These are phyloP conservation scores for Trapa bicornis DNA, from an alignment of 345 rosid genomes.

Conservation along the genomic window DNA sequence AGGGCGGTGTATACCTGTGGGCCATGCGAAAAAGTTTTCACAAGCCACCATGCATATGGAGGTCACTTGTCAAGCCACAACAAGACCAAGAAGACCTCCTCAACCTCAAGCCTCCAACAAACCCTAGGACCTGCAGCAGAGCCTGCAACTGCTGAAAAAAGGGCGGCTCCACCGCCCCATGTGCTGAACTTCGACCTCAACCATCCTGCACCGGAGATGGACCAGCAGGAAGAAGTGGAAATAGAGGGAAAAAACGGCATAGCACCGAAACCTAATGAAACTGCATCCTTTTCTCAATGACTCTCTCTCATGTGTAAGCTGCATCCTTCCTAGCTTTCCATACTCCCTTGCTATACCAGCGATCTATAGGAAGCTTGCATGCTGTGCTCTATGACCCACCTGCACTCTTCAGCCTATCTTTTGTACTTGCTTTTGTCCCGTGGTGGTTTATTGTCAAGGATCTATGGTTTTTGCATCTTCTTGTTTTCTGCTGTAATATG, in stretches of 20 bases:
- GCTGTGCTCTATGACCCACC: too few relatives aligned
- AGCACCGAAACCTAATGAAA: background rate
- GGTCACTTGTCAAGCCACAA: slow-evolving; percentile 48
- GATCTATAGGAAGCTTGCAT: too few relatives aligned
- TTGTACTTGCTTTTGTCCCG: too few relatives aligned
- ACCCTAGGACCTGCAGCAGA: background rate
- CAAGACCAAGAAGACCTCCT: slow-evolving; percentile 15
- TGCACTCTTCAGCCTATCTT: too few relatives aligned
- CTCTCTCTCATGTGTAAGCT: too few relatives aligned
- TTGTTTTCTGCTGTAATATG: too few relatives aligned
- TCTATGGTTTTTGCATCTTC: too few relatives aligned
- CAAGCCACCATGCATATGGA: slow-evolving; percentile 39
- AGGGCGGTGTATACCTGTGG: slow-evolving; percentile 21
- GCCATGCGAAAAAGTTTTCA: slow-evolving; percentile 32
- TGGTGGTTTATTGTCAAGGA: too few relatives aligned
- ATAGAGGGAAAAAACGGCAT: background rate
- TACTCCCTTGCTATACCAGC: too few relatives aligned
- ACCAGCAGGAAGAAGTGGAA: background rate
- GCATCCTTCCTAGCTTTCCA: too few relatives aligned
- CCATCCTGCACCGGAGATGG: slow-evolving; percentile 4
- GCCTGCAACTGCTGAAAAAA: background rate
- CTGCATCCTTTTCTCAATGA: too few relatives aligned
- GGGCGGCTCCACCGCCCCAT: background rate
- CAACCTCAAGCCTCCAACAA: background rate
- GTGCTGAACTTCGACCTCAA: slow-evolving; percentile 19